A percentile compares a stretch with the other conserved stretches of the same genome.
Conservation (phyloP, 805 yeast species). For the Phaffomyces antillensis region DNA sequence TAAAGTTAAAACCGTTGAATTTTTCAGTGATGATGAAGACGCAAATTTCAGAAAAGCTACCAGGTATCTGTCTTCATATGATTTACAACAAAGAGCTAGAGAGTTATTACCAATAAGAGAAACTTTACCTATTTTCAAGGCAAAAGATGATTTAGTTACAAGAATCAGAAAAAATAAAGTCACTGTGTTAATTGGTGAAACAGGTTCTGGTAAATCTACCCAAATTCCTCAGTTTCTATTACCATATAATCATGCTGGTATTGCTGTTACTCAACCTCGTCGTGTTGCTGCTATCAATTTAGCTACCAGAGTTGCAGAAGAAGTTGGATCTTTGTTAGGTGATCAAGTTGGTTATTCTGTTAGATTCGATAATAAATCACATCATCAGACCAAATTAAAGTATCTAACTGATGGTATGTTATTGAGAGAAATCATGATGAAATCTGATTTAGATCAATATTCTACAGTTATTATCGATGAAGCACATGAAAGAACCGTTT, state of each 20-base stretch:
- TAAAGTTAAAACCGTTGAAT: slow-evolving; percentile 28
- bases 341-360: slow-evolving; percentile 87
- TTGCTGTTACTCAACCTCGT: slow-evolving; percentile 96
- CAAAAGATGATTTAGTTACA: slow-evolving; percentile 53
- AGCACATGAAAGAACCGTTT: slow-evolving; percentile 93
- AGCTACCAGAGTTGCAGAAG: slow-evolving; percentile 90
- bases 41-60: slow-evolving; percentile 17
- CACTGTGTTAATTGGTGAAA: slow-evolving; percentile 85
- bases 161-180: slow-evolving; percentile 54
- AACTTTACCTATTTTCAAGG: slow-evolving; percentile 69
- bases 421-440: slow-evolving; percentile 81
- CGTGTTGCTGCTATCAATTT: slow-evolving; percentile 94
- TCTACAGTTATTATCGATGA: slow-evolving; percentile 83
- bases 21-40: slow-evolving; percentile 30
- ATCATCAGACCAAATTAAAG: slow-evolving; percentile 59
- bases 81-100: slow-evolving; percentile 31
- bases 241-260: slow-evolving; percentile 39
- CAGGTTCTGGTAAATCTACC: slow-evolving; percentile 97
- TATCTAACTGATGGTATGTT: slow-evolving; percentile 98
- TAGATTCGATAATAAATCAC: slow-evolving; percentile 71
- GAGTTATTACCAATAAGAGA: slow-evolving; percentile 45
- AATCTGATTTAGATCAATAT: slow-evolving; percentile 55
- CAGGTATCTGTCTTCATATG: slow-evolving; percentile 12
- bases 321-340: slow-evolving; percentile 71
- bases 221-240: slow-evolving; percentile 92